These are phyloP conservation scores for Calocera viscosa DNA, from an alignment of 768 basidiomycete genomes.

Conservation along the genomic window DNA sequence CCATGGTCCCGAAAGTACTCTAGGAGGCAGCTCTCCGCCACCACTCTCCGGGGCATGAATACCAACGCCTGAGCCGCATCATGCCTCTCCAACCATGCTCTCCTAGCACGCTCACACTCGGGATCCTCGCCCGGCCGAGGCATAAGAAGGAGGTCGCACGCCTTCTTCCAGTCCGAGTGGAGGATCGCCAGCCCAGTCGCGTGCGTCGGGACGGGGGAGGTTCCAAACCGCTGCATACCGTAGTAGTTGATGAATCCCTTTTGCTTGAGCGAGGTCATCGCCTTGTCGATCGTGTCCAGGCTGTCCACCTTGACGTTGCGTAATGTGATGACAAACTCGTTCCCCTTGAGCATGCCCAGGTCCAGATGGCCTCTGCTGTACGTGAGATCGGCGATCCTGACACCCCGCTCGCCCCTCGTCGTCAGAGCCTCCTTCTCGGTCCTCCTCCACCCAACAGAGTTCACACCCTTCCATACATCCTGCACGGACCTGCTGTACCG, in stretches of 20 bases:
- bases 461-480: slow-evolving; percentile 73
- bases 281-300: slow-evolving; percentile 54
- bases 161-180: slow-evolving; percentile 79
- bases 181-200: slow-evolving; percentile 83
- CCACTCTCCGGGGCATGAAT: slow-evolving; percentile 78
- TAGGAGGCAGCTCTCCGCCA: slow-evolving; percentile 84
- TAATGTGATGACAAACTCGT: slow-evolving; percentile 86
- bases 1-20: slow-evolving; percentile 78
- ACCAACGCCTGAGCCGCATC: slow-evolving; percentile 71
- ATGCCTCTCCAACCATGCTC: slow-evolving; percentile 76
- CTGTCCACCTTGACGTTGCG: slow-evolving; percentile 77
- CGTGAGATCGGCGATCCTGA: slow-evolving; percentile 75
- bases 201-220: slow-evolving; percentile 90
- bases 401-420: slow-evolving; percentile 76
- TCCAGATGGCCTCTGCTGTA: slow-evolving; percentile 76
- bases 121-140: slow-evolving; percentile 85
- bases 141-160: slow-evolving; percentile 67
- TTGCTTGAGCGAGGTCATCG: slow-evolving; percentile 62
- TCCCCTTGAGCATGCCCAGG: slow-evolving; percentile 93
- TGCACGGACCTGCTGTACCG: slow-evolving; percentile 66
- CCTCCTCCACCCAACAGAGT: slow-evolving; percentile 49
- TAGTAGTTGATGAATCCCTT: slow-evolving; percentile 98
- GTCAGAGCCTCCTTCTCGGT: slow-evolving; percentile 45
- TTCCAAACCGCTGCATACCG: slow-evolving; percentile 99
- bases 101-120: slow-evolving; percentile 69